Percentiles rank a stretch among this genome's conserved stretches.
Conservation (phyloP, 345 rosid genomes). For the Erysimum cheiranthoides region DNA sequence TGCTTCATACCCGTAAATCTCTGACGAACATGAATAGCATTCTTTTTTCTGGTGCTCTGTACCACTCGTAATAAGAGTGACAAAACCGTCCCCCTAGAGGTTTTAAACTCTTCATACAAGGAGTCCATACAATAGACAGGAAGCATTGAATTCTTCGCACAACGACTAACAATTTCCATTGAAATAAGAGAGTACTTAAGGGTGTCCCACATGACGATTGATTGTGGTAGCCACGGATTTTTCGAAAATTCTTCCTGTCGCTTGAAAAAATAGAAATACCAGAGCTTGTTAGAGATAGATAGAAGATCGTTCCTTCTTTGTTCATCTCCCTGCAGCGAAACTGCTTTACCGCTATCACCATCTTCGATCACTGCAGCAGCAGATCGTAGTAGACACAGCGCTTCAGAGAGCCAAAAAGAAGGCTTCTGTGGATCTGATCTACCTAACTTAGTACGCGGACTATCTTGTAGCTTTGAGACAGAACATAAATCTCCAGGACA, state of each 20-base stretch:
- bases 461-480: constrained; percentile 57
- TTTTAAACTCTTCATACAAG: constrained; percentile 70
- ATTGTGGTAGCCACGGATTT: constrained; percentile 55
- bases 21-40: constrained; percentile 73
- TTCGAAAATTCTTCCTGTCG: constrained; percentile 50
- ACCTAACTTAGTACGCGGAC: constrained; percentile 40
- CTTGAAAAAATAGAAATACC: constrained; percentile 59
- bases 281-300: constrained; percentile 55
- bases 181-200: constrained; percentile 87
- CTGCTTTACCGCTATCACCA: constrained; percentile 51
- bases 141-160: constrained; percentile 55
- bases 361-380: constrained; percentile 64
- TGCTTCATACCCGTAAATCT: constrained; percentile 84
- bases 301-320: constrained; percentile 56
- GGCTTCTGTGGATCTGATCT: constrained; percentile 41
- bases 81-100: constrained; percentile 72
- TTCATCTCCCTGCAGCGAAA: constrained; percentile 54
- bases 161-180: constrained; percentile 79
- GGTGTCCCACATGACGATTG: constrained; percentile 87
- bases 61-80: constrained; percentile 72
- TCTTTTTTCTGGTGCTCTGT: constrained; percentile 60
- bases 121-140: constrained; percentile 59
- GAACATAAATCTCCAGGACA: constrained; percentile 55
- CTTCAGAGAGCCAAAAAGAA: constrained; percentile 62
- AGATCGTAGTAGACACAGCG: constrained; percentile 63